Conservation (phyloP, 805 yeast genomes). For the Kodamaea restingae region DNA sequence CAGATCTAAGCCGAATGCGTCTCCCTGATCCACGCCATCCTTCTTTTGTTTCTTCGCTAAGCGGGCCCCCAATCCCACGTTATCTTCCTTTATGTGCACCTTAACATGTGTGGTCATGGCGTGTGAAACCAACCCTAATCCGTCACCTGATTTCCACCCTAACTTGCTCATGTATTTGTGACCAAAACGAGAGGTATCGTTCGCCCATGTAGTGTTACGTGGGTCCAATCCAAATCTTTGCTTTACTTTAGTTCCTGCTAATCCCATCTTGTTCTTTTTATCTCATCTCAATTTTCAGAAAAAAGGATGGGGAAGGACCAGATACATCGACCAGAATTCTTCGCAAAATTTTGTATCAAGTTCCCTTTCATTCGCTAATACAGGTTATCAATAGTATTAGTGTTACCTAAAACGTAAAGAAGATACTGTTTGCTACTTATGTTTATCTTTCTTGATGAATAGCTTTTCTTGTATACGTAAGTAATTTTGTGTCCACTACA, state of each 20-base stretch:
- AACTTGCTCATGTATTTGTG: constrained; percentile 74
- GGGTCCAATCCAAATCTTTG: constrained; percentile 92
- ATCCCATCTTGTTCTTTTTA: constrained; percentile 51
- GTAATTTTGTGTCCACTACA: no score
- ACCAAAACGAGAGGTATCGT: constrained; percentile 79
- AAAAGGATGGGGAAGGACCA: neutral
- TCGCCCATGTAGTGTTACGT: constrained; percentile 91
- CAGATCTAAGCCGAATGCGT: constrained; percentile 86
- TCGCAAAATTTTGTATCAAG: no score
- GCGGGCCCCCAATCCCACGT: constrained; percentile 85
- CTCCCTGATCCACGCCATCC: constrained; percentile 75
- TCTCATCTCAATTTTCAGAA: constrained; percentile 8
- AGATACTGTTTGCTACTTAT: no score
- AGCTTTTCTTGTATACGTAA: no score
- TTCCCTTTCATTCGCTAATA: no score
- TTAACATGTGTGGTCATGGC: constrained; percentile 79
- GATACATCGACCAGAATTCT: no score
- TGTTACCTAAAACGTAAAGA: no score
- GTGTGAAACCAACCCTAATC: constrained; percentile 68
- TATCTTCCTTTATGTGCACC: constrained; percentile 78
- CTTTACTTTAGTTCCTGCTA: constrained; percentile 74
- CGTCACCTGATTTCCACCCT: constrained; percentile 93
- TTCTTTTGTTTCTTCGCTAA: constrained; percentile 52
- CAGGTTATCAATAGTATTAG: no score
- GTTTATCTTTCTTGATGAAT: no score